Base-by-base conservation (phyloP, 805 yeast species). In the Spathaspora gorwiae region DNA sequence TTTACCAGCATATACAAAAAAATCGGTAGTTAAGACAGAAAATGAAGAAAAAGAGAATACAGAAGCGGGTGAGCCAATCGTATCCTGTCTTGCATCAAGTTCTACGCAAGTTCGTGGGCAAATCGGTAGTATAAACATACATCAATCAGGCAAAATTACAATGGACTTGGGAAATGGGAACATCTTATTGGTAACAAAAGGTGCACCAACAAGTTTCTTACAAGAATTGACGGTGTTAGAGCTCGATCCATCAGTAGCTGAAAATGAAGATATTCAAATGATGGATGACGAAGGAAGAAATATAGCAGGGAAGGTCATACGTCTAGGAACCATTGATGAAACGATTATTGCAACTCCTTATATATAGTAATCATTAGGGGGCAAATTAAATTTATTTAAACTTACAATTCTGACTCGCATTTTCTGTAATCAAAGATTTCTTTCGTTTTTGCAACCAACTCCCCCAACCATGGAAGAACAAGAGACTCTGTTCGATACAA, bases 111-210 rank as follows among this genome's bases (percentile, higher is more conserved):
- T 44, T 55, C 52, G 51, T 8, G 97, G 97, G 1, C 72, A 72
- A 44, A 73, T 89, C 34, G 97, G 97, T 6, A 72, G 77, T 8
- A 57, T 92, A 31, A 78, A 92, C 45, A 72, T 83, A 39, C 97
- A 90, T 61, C 79, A 83, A 56, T 87, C 96, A 1, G 98, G 98
- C 3, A 87, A 79, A 59, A 62, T 89, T 15, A 75, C 95, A 3
- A 76, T 90, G 62, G 76, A 80, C 48, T 67, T 92, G 34, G 96
- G 96, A 11, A 78, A 80, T 42, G 77, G 80, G 7, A 72, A 78
- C 3, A 76, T 83, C 74, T 53, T 71, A 38, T 88, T 84, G 46
- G 81, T 90, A 19, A 70, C 81, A 5, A 75, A 78, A 55, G 97
- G 97, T 12, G 80, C 87, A 3, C 75, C 81, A 10, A 62, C 86